Base-by-base conservation (phyloP, 108 stramenopile genomes). In the Nitzschia sp. region DNA sequence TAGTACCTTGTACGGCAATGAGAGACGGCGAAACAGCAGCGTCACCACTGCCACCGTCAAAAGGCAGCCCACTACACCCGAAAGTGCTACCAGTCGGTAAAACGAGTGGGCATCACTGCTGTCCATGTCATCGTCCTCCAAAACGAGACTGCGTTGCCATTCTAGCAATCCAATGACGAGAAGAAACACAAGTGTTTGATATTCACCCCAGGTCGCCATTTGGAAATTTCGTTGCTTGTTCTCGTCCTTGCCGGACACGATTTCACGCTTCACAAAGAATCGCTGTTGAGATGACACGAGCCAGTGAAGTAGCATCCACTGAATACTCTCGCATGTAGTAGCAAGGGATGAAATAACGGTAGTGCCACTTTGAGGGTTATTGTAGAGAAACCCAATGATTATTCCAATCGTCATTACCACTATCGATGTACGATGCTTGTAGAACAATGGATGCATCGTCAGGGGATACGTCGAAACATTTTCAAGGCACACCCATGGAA, bases 61-160 rank as follows among this genome's bases (percentile, higher is more conserved):
- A 5, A 51, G 29, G 36, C 64, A 65, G 5, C 64, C 64, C 46
- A 48, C 2, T 2, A 29, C 25, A 2, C 64, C 64, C 2, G 46
- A 47, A 5, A 28, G 48, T 9, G 64, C 46, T 3, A 65, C 64
- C 5, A 35, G 33, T 2, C 8, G 5, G 31, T 58, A 26, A 17
- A 13, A 58, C 28, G n/a, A n/a, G n/a, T n/a, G n/a, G n/a, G n/a
- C n/a, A n/a, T n/a, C n/a, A n/a, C n/a, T n/a, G n/a, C n/a, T n/a
- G n/a, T n/a, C n/a, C n/a, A n/a, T n/a, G n/a, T n/a, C n/a, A n/a
- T n/a, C n/a, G n/a, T n/a, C n/a, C n/a, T n/a, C n/a, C n/a, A n/a
- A n/a, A 25, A 29, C 27, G 57, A 25, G 29, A 15, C 3, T 25
- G 26, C 8, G 11, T 42, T 42, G 49, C 13, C 21, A 51, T 51